phyloP scores from a whole-genome alignment of 257 asterid genomes.

The Linaria vulgaris region DNA sequence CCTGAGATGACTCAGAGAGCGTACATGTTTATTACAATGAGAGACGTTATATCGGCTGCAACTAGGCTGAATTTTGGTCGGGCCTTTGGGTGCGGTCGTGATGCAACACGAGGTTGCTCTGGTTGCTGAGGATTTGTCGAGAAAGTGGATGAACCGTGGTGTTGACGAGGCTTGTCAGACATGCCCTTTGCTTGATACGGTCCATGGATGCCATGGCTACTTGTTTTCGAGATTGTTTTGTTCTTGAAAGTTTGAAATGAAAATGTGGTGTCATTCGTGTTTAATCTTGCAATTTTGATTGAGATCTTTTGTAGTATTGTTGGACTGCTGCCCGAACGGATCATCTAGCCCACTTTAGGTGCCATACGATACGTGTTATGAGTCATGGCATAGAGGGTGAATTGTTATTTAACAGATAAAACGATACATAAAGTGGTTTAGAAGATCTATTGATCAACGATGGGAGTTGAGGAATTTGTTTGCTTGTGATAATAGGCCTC shows the following conservation, averaged over 20 bases:
- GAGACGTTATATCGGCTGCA: conserved; percentile 90
- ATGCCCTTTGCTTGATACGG: conserved; percentile 75
- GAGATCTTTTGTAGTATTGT: too few relatives aligned
- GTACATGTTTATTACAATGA: conserved; percentile 78
- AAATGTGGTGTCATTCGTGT: too few relatives aligned
- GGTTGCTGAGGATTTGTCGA: conserved; percentile 56
- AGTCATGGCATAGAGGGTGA: too few relatives aligned
- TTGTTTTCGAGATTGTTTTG: conserved; percentile 90
- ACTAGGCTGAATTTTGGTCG: conserved; percentile 83
- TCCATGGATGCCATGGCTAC: conserved; percentile 95
- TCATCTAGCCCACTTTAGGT: too few relatives aligned
- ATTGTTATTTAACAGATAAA: too few relatives aligned
- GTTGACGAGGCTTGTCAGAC: conserved; percentile 92
- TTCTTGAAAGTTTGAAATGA: conserved; percentile 44
- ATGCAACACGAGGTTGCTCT: conserved; percentile 67
- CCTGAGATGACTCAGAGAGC: conserved; percentile 66
- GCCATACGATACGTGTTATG: too few relatives aligned
- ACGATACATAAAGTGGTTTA: too few relatives aligned
- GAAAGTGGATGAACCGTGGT: conserved; percentile 76
- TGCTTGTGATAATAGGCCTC: too few relatives aligned
- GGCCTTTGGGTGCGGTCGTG: conserved; percentile 86
- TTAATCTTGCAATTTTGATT: too few relatives aligned
- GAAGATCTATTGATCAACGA: too few relatives aligned
- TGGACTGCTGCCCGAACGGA: too few relatives aligned
- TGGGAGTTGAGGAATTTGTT: too few relatives aligned